A percentile compares a stretch with the other conserved stretches of the same genome.
phyloP scores from a whole-genome alignment of 2,329 filamentous ascomycete species.

The Aspergillus pseudoglaucus region DNA sequence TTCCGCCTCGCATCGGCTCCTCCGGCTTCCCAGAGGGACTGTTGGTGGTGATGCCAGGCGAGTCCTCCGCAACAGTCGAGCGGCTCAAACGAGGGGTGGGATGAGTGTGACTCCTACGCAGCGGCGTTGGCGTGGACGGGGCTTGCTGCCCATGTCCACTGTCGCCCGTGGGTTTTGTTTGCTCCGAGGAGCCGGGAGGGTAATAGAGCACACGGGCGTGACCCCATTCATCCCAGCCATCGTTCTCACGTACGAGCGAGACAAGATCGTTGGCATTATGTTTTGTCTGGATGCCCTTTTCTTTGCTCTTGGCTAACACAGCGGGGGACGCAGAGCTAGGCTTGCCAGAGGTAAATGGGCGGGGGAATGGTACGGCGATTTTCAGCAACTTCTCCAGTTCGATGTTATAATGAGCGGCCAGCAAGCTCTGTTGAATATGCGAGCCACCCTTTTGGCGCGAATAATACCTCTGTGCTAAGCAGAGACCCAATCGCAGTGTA shows the following conservation, averaged over 20 bases:
- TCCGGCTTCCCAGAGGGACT: slow-evolving; percentile 32
- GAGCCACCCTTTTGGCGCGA: slow-evolving; percentile 70
- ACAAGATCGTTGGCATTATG: slow-evolving; percentile 81
- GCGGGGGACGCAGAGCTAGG: slow-evolving; percentile 48
- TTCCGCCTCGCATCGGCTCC: slow-evolving; percentile 36
- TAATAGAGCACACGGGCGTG: slow-evolving; percentile 79
- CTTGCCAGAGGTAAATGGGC: slow-evolving; percentile 53
- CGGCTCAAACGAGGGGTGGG: slow-evolving; percentile 48
- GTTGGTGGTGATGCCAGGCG: slow-evolving; percentile 44
- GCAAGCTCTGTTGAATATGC: slow-evolving; percentile 63
- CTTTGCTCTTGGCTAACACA: slow-evolving; percentile 65
- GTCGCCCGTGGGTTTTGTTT: slow-evolving; percentile 25
- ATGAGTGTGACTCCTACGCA: slow-evolving; percentile 61
- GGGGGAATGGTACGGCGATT: slow-evolving; percentile 74
- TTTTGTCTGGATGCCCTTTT: slow-evolving; percentile 51
- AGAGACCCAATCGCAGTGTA: slow-evolving; percentile 72
- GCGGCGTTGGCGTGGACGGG: slow-evolving; percentile 68
- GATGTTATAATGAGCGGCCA: slow-evolving; percentile 75
- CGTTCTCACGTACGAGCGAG: slow-evolving; percentile 57
- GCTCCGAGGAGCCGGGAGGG: slow-evolving; percentile 31
- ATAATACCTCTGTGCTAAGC: slow-evolving; percentile 87
- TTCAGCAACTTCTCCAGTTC: slow-evolving; percentile 73
- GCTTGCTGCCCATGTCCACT: slow-evolving; percentile 36
- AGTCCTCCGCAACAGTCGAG: slow-evolving; percentile 39
- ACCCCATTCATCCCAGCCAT: slow-evolving; percentile 68